Conservation (phyloP, 495 filamentous ascomycete genomes). For the Glarea lozoyensis region DNA sequence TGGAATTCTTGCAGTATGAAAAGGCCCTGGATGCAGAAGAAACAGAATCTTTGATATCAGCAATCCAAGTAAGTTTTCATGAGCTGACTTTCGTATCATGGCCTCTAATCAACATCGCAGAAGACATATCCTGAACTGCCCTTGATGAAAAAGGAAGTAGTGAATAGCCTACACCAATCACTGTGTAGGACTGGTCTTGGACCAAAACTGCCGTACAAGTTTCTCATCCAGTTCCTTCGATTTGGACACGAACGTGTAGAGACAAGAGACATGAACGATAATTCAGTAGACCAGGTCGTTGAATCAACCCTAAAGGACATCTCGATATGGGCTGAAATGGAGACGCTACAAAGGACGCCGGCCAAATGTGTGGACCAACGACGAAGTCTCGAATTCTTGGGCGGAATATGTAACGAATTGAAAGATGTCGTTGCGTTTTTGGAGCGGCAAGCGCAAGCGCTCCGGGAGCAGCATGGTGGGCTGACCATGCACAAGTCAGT, state of each 20-base stretch:
- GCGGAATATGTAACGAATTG: too few species aligned
- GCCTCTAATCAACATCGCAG: not conserved
- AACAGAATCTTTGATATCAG: not conserved
- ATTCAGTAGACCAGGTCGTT: not conserved
- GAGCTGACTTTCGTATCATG: not conserved
- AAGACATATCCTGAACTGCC: not conserved
- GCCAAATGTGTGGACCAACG: not conserved
- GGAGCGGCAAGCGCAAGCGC: not conserved
- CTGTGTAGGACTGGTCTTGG: not conserved
- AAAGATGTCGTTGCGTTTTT: not conserved
- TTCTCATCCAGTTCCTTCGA: not conserved
- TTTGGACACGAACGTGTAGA: not conserved
- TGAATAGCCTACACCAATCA: not conserved
- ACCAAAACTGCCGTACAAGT: not conserved
- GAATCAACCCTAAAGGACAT: not conserved
- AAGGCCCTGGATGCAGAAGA: not conserved
- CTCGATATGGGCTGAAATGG: too few species aligned
- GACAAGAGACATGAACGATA: not conserved
- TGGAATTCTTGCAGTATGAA: not conserved
- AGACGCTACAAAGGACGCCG: too few species aligned
- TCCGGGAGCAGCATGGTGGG: not conserved
- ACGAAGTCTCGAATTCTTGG: not conserved
- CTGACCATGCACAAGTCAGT: not conserved
- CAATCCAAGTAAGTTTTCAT: not conserved
- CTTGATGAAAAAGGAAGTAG: not conserved